phyloP scores from a whole-genome alignment of 2,329 filamentous ascomycete species.

The Chalara sp. region DNA sequence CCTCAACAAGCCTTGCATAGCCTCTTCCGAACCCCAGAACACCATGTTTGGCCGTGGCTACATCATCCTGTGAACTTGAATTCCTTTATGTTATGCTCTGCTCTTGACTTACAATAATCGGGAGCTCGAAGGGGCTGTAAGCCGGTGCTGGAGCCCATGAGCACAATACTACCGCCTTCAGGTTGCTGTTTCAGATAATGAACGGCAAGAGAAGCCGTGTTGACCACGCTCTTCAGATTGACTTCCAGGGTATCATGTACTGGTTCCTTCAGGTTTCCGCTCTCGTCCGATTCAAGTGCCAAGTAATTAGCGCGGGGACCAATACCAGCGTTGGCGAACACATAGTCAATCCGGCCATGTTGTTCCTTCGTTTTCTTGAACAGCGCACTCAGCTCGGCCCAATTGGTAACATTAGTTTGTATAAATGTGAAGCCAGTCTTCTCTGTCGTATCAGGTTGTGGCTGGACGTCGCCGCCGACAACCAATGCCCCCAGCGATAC shows the following conservation, averaged over 20 bases:
- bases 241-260: conserved; percentile 37
- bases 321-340: conserved; percentile 45
- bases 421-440: conserved; percentile 32
- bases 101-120: conserved; percentile 25
- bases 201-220: conserved; percentile 41
- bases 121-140: conserved; percentile 42
- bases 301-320: conserved; percentile 40
- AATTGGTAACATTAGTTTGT: conserved; percentile 30
- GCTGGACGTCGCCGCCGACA: conserved; percentile 45
- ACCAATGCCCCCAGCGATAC: conserved; percentile 47
- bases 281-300: conserved; percentile 38
- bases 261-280: conserved; percentile 42
- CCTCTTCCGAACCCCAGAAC: too few species aligned
- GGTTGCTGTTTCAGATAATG: conserved; percentile 43
- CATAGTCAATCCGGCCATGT: conserved; percentile 16
- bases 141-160: conserved; percentile 43
- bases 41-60: too few species aligned
- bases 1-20: too few species aligned
- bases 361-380: conserved; percentile 42
- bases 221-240: conserved; percentile 41
- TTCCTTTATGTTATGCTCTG: too few species aligned
- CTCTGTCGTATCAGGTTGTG: conserved; percentile 26
- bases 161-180: conserved; percentile 44
- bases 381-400: conserved; percentile 41
- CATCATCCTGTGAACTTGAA: too few species aligned